Evolutionary conservation across 176 grass and related monocot species (phyloP).

Genomic region (Cocos nucifera): DNA sequence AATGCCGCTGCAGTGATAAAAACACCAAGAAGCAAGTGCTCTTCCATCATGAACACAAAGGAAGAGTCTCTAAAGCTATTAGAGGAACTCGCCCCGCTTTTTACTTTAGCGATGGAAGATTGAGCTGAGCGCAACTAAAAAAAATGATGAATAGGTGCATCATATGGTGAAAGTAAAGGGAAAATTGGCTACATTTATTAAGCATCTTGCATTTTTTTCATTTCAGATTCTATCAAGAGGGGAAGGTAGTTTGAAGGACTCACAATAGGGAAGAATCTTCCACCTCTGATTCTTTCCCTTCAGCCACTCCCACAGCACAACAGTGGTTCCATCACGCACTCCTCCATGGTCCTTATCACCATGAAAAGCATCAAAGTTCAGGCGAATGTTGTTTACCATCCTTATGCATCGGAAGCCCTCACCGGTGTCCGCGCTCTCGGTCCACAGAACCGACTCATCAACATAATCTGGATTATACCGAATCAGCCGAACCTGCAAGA

Average conservation of each 20-base stretch:
- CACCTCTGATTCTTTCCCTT: slow-evolving; percentile 93
- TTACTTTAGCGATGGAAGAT: too few relatives aligned
- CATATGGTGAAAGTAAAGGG: too few relatives aligned
- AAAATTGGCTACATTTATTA: too few relatives aligned
- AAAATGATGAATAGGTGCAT: too few relatives aligned
- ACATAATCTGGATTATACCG: slow-evolving; percentile 56
- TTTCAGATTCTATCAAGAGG: too few relatives aligned
- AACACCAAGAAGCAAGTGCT: too few relatives aligned
- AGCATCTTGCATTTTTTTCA: too few relatives aligned
- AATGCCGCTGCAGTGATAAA: too few relatives aligned
- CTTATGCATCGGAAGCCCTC: slow-evolving; percentile 76
- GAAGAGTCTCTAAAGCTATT: too few relatives aligned
- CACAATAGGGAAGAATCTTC: slow-evolving; percentile 83
- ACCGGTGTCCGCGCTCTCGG: slow-evolving; percentile 72
- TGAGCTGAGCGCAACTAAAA: too few relatives aligned
- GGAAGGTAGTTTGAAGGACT: slow-evolving; percentile 13
- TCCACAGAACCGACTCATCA: slow-evolving; percentile 89
- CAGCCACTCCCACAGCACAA: slow-evolving; percentile 93
- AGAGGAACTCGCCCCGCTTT: too few relatives aligned
- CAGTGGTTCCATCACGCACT: slow-evolving; percentile 60
- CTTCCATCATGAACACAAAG: too few relatives aligned
- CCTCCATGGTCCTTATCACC: slow-evolving; percentile 83
- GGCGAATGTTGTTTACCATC: slow-evolving; percentile 94
- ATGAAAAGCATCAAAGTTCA: slow-evolving; percentile 85
- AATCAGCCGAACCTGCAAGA: slow-evolving; percentile 52